Evolutionary conservation across 176 grass and related monocot species (phyloP), one percentile per base, ranked within the genome.

Genomic region (Eleusine indica): DNA sequence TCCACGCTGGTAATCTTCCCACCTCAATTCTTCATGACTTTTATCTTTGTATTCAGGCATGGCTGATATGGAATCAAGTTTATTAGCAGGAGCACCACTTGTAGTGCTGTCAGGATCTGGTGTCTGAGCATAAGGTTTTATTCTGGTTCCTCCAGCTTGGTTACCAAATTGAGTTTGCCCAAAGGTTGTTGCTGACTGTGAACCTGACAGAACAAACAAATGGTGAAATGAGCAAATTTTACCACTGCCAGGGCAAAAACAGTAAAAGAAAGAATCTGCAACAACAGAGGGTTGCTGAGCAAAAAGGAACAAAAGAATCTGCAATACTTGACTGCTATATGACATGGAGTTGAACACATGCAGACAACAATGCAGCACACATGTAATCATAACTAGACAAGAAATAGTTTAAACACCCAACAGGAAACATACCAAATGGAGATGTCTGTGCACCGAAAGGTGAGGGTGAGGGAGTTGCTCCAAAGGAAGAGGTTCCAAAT

Each of bases 1-100:
- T 75, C 94, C 91, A 43, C 86, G 91, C 74, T 96, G 94, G 83
- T 96, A 96, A 75, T 96, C 94, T 67, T 96, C 94, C 91, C 94
- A 96, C 80, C 94, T 90, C 83, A 98, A 67, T 79, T 98, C 96
- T 88, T 98, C 96, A 83, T 98, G 96, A 83, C 96, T 93, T 89
- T 95, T 98, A 56, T 88, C 85, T 90, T 98, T 98, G 85, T 98
- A 93, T 83, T 79, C 91, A 83, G 91, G 82, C 93, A 98, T 98
- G 22, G 93, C 96, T 43, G 91, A 91, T 88, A 98, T 98, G 2
- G 96, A 98, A 76, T 98, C 91, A 84, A 98, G 63, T 81, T 95
- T 98, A 40, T 76, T 84, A 79, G 87, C 72, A 71, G 90, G 79
- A 53, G 80, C 80, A 76, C 92, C 87, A 86, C 84, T 68, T 48